phyloP scores from a whole-genome alignment of 2,329 filamentous ascomycete genomes.

The Diaporthe aspalathi region DNA sequence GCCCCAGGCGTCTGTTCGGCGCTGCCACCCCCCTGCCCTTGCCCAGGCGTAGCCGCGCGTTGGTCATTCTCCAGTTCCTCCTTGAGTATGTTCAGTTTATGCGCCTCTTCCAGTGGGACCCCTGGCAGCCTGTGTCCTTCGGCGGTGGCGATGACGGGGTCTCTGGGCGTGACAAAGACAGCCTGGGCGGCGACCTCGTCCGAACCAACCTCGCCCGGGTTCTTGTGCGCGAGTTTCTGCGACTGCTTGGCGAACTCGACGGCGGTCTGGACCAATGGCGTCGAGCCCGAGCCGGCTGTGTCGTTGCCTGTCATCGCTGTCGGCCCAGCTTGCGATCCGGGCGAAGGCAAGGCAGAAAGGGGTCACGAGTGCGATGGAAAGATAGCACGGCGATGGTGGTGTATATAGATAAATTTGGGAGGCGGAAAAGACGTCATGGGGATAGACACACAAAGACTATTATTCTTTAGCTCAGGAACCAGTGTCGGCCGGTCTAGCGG shows the following conservation, averaged over 20 bases:
- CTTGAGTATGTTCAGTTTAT: constrained; percentile 74
- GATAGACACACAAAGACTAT: constrained; percentile 21
- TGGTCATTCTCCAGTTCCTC: constrained; percentile 56
- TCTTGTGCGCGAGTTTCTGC: constrained; percentile 63
- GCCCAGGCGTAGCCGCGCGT: not conserved
- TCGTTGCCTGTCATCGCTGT: constrained; percentile 23
- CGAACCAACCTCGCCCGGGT: constrained; percentile 45
- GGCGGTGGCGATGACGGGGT: constrained; percentile 76
- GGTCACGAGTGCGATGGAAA: not conserved
- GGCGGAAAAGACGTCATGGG: constrained; percentile 25
- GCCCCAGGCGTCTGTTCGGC: constrained; percentile 48
- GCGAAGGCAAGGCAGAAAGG: not conserved
- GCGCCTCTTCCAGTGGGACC: constrained; percentile 76
- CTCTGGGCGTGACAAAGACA: constrained; percentile 74
- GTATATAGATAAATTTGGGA: not conserved
- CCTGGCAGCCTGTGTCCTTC: constrained; percentile 75
- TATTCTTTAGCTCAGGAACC: constrained; percentile 14
- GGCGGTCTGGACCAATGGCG: constrained; percentile 53
- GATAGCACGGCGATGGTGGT: not conserved
- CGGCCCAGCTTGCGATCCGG: constrained; percentile 3
- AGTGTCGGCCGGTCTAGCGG: not conserved
- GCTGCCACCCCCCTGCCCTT: constrained; percentile 41
- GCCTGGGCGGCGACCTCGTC: constrained; percentile 70
- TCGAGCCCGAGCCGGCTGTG: not conserved
- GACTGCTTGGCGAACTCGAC: constrained; percentile 72